Base-by-base conservation (phyloP, 225 moss, liverwort and hornwort genomes). In the Pseudoscleropodium purum region DNA sequence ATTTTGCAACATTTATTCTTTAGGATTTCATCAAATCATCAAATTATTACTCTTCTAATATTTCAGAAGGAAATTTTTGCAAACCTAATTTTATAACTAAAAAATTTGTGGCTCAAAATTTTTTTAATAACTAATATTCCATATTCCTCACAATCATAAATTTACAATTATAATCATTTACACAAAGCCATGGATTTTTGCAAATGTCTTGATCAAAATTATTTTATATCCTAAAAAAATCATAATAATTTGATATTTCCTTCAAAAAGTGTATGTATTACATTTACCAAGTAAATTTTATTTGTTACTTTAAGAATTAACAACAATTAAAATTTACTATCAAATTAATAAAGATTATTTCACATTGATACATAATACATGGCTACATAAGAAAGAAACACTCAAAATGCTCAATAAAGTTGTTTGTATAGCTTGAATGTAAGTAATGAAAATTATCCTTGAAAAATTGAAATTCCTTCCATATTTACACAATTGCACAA, bases 391-490 rank as follows among this genome's bases (percentile, higher is more conserved):
- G 47, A 67, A 68, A 21, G 5, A 68, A 68, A n/a, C 21, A 21
- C 6, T 68, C 68, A 68, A n/a, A n/a, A 68, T 20, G 12, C 3
- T 23, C 6, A 37, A 37, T 12, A n/a, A 12, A 68, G 5, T 4
- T 12, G 12, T 23, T 68, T 21, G 12, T 12, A 21, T 0, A 68
- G 0, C 21, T n/a, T 68, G 21, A 68, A 3, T 7, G n/a, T 37
- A 37, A 37, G 4, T 2, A n/a, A 69, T 23, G 17, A 2, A n/a
- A 69, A 13, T n/a, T n/a, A 2, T 20, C 7, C 7, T 1, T 13
- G 13, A 23, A 1, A 0, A 4, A 4, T 23, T n/a, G 12, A n/a
- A 67, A 67, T 19, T 10, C 2, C 5, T 4, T 33, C 0, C 5
- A 14, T 33, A 16, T 66, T 18, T 34, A 66, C 3, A 10, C 9